phyloP scores from a whole-genome alignment of 306 rosid species.

The Vigna trinervia region DNA sequence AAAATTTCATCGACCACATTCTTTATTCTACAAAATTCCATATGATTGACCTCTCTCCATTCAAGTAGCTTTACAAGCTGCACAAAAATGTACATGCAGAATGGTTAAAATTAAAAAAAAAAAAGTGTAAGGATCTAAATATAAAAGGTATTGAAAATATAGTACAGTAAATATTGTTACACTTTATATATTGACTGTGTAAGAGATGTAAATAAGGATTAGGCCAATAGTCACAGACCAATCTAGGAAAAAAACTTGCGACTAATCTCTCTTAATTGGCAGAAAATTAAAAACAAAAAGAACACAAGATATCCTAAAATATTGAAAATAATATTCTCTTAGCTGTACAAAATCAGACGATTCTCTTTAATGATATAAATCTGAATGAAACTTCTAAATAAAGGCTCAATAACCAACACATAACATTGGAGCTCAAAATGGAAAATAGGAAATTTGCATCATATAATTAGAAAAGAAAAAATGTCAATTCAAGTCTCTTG shows the following conservation, averaged over 20 bases:
- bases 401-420: background rate
- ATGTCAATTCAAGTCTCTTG: background rate
- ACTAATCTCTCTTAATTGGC: background rate
- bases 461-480: background rate
- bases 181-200: background rate
- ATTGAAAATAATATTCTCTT: background rate
- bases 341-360: background rate
- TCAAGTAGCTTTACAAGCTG: constrained; percentile 99
- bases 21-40: constrained; percentile 92
- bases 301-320: background rate
- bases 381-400: background rate
- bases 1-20: constrained; percentile 84
- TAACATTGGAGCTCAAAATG: background rate
- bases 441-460: background rate
- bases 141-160: constrained; percentile 23
- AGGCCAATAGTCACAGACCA: background rate
- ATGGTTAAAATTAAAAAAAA: background rate
- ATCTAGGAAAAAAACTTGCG: background rate
- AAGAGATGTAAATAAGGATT: background rate
- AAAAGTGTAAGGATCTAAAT: constrained; percentile 4
- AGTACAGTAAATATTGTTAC: background rate
- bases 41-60: constrained; percentile 91
- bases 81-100: constrained; percentile 35
- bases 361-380: background rate
- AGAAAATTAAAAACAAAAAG: background rate